Base-by-base conservation (phyloP, 2,329 filamentous ascomycete species). In the Botrytis squamosa region DNA sequence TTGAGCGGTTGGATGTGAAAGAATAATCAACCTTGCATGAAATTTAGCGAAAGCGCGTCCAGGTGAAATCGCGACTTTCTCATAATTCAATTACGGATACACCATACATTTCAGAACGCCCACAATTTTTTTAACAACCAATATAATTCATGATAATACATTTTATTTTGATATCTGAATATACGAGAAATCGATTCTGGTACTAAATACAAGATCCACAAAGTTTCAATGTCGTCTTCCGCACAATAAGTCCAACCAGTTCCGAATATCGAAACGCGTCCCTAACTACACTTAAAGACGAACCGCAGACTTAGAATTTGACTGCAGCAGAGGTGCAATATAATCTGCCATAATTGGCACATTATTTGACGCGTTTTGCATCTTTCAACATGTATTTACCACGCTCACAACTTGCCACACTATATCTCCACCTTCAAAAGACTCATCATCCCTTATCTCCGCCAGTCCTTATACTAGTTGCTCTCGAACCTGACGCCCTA, bases 401-500 rank as follows among this genome's bases (percentile, higher is more conserved):
- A 80, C 93, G 96, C 77, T 88, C 89, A 77, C 88, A 97, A 77
- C 92, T 98, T 81, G 93, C 94, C 68, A 95, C 95, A 79, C 90
- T 98, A 79, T 99, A 99, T 86, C 88, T 89, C 75, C 93, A 97
- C 83, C 92, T 99, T 73, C 90, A 97, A 82, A 90, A 89, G 82
- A 92, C 93, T 63, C 92, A 95, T 77, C 93, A 98, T 81, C 92
- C 95, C n/a, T 89, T 95, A 70, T 96, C 94, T 29, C 93, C 95
- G 57, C 95, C 95, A 0, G 94, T 98, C 71, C 88, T 98, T 40
- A 90, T 99, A 76, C 92, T 99, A 73, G 95, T 95, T 77, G 93
- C 95, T 52, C 92, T 98, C 81, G 95, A 98, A 81, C 94, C 96
- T 72, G 96, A 99, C 84, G 93, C 96, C 76, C 90, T 99, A 75